A percentile compares a stretch with the other conserved stretches of the same genome.
Conservation (phyloP, 176 grass and related monocot genomes). For the Alloteropsis semialata region DNA sequence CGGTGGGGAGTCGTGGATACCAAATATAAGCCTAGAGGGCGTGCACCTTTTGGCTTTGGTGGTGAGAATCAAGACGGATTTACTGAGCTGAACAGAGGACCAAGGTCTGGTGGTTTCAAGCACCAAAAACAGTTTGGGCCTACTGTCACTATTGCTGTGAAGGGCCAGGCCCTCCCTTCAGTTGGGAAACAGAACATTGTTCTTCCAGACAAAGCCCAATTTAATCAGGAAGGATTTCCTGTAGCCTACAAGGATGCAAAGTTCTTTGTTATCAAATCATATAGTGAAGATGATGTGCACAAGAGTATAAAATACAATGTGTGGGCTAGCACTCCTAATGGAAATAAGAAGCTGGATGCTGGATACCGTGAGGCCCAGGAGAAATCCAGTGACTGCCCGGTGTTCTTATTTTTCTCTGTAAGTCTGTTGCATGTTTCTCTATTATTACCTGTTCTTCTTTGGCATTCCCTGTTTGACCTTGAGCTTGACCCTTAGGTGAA, state of each 20-base stretch:
- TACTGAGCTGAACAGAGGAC: constrained; percentile 83
- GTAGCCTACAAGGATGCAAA: constrained; percentile 74
- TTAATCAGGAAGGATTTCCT: constrained; percentile 65
- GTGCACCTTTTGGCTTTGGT: constrained; percentile 59
- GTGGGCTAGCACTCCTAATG: constrained; percentile 95
- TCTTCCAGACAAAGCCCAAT: constrained; percentile 63
- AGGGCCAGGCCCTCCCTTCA: constrained; percentile 63
- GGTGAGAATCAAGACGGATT: constrained; percentile 85
- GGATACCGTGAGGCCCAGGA: constrained; percentile 76
- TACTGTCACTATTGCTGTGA: constrained; percentile 64
- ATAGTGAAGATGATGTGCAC: constrained; percentile 97
- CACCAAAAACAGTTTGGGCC: constrained; percentile 67
- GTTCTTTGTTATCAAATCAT: constrained; percentile 94
- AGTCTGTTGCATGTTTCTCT: constrained; percentile 9
- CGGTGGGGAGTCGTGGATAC: constrained; percentile 54
- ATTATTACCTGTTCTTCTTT: background rate
- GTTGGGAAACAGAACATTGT: constrained; percentile 40
- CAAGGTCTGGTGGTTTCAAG: constrained; percentile 75
- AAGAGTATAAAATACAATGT: constrained; percentile 96
- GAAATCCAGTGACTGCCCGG: constrained; percentile 65
- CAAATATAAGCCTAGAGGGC: constrained; percentile 76
- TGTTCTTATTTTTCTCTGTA: constrained; percentile 98
- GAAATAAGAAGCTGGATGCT: constrained; percentile 97
- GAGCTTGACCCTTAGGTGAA: constrained; percentile 56
- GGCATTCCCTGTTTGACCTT: background rate